Base-by-base conservation (phyloP, 495 filamentous ascomycete genomes). In the Aspergillus affinis region DNA sequence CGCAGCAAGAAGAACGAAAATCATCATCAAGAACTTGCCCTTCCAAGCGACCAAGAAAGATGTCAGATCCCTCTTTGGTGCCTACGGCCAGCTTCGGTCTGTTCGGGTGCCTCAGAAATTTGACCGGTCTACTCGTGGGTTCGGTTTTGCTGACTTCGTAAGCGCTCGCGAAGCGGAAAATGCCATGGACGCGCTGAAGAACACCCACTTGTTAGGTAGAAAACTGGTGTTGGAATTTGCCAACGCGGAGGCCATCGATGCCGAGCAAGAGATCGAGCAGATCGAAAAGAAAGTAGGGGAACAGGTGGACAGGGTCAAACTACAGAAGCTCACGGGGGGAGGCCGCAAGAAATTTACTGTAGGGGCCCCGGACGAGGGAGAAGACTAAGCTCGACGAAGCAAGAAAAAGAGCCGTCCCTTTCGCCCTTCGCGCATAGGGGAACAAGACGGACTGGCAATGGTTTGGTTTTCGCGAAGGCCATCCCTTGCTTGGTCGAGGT, bases 1-100 rank as follows among this genome's bases (percentile, higher is more conserved):
- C 17, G 84, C 87, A 4, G 83, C 82, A 23, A 84, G 85, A 65
- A 82, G 84, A 54, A 97, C 92, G 32, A 97, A 98, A 80, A 87
- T 99, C 66, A 89, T 98, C 72, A 90, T 98, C 80, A 98, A 98
- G 81, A 99, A 99, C 78, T 75, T 99, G 69, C 94, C 94, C 9
- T 99, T 99, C 78, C 90, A 98, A 75, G 88, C 89, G 10, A 89
- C 85, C 47, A 97, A 96, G 81, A 92, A 94, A 70, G 95, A 99
- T 65, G 79, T 99, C 30, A 84, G 89, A 46, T 79, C 86, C 17
- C 80, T 99, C 10, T 91, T 99, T 71, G 86, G 89, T 49, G 81
- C 89, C 18, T 99, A 97, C 70, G 94, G 95, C 19, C 89, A 95
- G 65, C 83, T 99, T 55, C 89, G 92, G 48, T 91, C 92, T 51